Evolutionary conservation across 2,329 filamentous ascomycete species (phyloP), one percentile per base, ranked within the genome.

Genomic region (Thielaviopsis cerberus): DNA sequence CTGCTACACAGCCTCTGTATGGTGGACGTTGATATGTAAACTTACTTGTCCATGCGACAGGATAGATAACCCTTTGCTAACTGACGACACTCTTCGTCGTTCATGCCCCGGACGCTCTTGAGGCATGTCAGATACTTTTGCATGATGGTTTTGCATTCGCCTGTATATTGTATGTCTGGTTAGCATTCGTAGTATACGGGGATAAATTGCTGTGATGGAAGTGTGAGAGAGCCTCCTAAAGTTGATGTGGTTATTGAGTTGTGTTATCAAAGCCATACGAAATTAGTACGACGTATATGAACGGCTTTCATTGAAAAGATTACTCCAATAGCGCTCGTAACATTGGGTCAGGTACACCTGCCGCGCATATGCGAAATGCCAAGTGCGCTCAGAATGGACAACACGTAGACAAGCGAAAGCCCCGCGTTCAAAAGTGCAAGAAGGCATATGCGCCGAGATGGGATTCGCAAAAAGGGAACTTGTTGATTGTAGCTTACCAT

Each of bases 21-120:
- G 17, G 20, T 11, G 17, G 27, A 30, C 11, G 15, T 50, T 30
- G 54, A 20, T 6, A 57, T 25, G 5, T 20, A 57, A 15, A 58
- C 83, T 68, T 74, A 94, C 89, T 83, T 81, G 64, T 97, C 91
- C 92, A 98, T 98, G 54, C 92, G 82, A 70, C 92, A 98, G 54
- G 81, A 75, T 57, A 98, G 74, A 69, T 98, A 98, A 27, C 81
- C 78, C 73, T 96, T 97, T 61, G 90, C 90, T 57, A 96, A 72
- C 66, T 81, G 75, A 59, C 92, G 83, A 69, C 92, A 98, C 66
- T 88, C 82, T 62, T 87, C 78, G 63, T 92, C 86, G 68, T 97
- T 97, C 65, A 86, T 80, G 24, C 92, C 92, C 64, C 82, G 81
- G 62, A 85, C 82, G 62, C 80, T 84, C 68, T 90, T 92, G 68